Evolutionary conservation across 2,329 filamentous ascomycete genomes (phyloP), one percentile per base, ranked within the genome.

Genomic region (Whalleya microplaca): DNA sequence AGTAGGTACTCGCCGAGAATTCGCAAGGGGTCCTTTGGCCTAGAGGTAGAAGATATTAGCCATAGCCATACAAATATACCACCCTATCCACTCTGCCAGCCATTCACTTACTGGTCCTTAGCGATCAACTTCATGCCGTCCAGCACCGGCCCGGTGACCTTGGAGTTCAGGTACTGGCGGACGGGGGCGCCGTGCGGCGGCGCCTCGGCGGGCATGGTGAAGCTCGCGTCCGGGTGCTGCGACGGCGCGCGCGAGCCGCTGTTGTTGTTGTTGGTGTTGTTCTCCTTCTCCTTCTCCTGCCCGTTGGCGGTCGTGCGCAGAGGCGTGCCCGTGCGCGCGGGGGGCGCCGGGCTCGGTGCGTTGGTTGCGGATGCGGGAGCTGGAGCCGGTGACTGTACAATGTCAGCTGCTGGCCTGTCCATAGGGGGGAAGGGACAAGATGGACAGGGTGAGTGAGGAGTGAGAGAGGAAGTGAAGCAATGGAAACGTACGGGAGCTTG

Each of bases 101-200:
- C 14, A 18, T n/a, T 23, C 2, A 20, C 87, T 68, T 74, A 91
- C 89, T 88, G 84, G 42, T 91, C 86, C 64, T 84, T 86, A 3
- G 87, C 87, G 58, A 92, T 71, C 52, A 81, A 73, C 75, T 91
- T 92, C 87, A 92, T 89, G 21, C 88, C 89, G 66, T 92, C 88
- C 41, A 92, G 75, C 55, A 92, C 68, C 21, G 83, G 81, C 0
- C 84, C 84, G 0, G 88, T 89, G 41, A 92, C 82, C 65, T 86
- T 90, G 47, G 81, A 80, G 68, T 92, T 92, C 64, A 92, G 73
- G 70, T 91, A 92, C 66, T 84, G 82, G 44, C 89, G 82, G 4
- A 85, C 85, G 0, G 87, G 85, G 20, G 88, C 89, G 45, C 89
- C 88, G 66, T 91, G 86, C 1, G 81, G 73, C 1, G 83, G 79